Percentiles rank a stretch among this genome's conserved stretches.
phyloP scores from a whole-genome alignment of 306 rosid species.

The Arachis stenosperma region DNA sequence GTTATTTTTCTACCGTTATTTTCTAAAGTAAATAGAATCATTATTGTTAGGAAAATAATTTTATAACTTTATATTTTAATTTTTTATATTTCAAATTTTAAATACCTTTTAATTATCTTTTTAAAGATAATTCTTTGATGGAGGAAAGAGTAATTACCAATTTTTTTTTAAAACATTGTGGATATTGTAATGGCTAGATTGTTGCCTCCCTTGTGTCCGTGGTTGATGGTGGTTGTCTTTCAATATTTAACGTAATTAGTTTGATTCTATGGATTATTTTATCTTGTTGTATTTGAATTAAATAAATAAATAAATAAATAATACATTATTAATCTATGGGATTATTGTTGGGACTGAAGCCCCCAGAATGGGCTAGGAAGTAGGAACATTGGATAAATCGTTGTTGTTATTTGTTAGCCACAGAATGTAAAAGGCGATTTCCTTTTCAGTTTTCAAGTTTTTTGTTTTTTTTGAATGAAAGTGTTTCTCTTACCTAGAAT shows the following conservation, averaged over 20 bases:
- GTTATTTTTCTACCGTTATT: too few relatives aligned
- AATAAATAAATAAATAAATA: not conserved
- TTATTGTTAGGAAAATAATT: too few relatives aligned
- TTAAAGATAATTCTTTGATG: too few relatives aligned
- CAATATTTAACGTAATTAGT: not conserved
- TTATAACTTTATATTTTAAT: too few relatives aligned
- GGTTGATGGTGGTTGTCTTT: conserved; percentile 8
- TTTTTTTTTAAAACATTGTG: not conserved
- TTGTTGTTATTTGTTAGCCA: not conserved
- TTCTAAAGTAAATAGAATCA: too few relatives aligned
- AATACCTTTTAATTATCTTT: too few relatives aligned
- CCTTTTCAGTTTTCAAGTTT: not conserved
- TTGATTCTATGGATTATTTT: not conserved
- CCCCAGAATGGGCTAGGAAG: not conserved
- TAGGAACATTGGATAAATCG: not conserved
- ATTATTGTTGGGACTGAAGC: not conserved
- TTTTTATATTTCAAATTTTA: too few relatives aligned
- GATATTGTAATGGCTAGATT: not conserved
- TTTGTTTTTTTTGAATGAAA: not conserved
- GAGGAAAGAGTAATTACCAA: too few relatives aligned
- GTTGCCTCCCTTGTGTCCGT: not conserved
- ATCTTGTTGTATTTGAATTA: not conserved
- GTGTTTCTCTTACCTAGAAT: not conserved
- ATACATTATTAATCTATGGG: not conserved
- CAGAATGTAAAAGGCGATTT: not conserved